Evolutionary conservation across 495 filamentous ascomycete species (phyloP).

Genomic region (Tetracladium marchalianum): DNA sequence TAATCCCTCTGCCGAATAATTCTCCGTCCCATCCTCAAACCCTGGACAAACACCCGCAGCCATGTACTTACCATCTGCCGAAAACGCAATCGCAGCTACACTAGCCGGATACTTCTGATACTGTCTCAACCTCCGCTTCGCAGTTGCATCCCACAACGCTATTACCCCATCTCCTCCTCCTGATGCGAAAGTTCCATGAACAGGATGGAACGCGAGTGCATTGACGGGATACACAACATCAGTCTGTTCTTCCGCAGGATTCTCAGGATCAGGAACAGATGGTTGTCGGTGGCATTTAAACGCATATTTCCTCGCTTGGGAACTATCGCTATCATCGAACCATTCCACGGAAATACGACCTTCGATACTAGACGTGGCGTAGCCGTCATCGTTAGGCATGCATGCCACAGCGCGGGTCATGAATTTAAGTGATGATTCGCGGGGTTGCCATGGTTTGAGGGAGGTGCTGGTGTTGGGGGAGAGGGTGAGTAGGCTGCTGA

Average conservation of each 20-base stretch:
- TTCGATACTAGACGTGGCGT: slow-evolving; percentile 82
- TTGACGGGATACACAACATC: slow-evolving; percentile 96
- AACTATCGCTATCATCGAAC: slow-evolving; percentile 80
- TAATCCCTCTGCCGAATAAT: slow-evolving; percentile 55
- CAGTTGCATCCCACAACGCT: slow-evolving; percentile 89
- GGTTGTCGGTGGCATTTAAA: slow-evolving; percentile 93
- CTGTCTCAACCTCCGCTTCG: slow-evolving; percentile 81
- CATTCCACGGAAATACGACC: slow-evolving; percentile 93
- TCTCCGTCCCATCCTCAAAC: slow-evolving; percentile 85
- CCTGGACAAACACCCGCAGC: slow-evolving; percentile 80
- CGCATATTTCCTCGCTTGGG: slow-evolving; percentile 87
- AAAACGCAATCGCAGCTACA: slow-evolving; percentile 70
- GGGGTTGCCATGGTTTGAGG: slow-evolving; percentile 74
- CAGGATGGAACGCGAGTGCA: slow-evolving; percentile 83
- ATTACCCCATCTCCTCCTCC: slow-evolving; percentile 92
- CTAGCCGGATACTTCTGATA: slow-evolving; percentile 76
- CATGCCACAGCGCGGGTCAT: slow-evolving; percentile 90
- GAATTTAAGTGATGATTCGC: slow-evolving; percentile 90
- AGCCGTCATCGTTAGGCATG: slow-evolving; percentile 92
- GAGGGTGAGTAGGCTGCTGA: slow-evolving; percentile 50
- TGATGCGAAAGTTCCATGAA: slow-evolving; percentile 83
- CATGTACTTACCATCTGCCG: slow-evolving; percentile 67
- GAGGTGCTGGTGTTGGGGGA: slow-evolving; percentile 37
- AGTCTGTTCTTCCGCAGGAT: slow-evolving; percentile 40
- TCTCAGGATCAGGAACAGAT: slow-evolving; percentile 14